These are phyloP conservation scores for Chlamydomonas eustigma DNA, from an alignment of 139 green algal species.

Conservation along the genomic window DNA sequence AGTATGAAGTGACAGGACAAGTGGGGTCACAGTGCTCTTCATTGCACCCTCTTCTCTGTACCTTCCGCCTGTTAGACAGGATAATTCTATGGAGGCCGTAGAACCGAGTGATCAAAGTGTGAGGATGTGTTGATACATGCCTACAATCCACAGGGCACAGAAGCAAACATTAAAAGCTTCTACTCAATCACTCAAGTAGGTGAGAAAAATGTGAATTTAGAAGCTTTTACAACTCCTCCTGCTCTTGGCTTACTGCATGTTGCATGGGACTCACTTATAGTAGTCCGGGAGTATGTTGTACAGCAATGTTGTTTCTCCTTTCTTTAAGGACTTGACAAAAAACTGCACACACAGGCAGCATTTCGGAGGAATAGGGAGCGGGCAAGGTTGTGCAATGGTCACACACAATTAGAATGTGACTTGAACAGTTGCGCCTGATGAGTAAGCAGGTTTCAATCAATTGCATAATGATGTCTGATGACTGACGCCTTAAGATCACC, in stretches of 20 bases:
- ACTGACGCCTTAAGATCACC: slow-evolving; percentile 57
- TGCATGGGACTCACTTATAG: slow-evolving; percentile 13
- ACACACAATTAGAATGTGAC: too few species aligned
- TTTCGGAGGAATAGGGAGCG: background rate
- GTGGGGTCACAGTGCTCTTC: too few species aligned
- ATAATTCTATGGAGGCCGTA: slow-evolving; percentile 79
- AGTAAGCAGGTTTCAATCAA: too few species aligned
- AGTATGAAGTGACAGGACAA: too few species aligned
- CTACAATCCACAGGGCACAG: background rate
- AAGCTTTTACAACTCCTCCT: too few species aligned
- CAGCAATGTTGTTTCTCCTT: slow-evolving; percentile 50
- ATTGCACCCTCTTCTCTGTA: slow-evolving; percentile 7
- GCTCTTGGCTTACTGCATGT: too few species aligned
- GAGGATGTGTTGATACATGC: slow-evolving; percentile 36
- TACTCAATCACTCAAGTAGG: too few species aligned
- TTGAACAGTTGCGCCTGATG: too few species aligned
- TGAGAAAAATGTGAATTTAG: too few species aligned
- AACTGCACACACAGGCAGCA: slow-evolving; percentile 16
- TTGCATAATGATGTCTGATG: too few species aligned
- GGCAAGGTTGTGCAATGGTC: too few species aligned
- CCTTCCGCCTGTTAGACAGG: background rate
- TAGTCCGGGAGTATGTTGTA: slow-evolving; percentile 12
- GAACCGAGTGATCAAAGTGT: slow-evolving; percentile 85
- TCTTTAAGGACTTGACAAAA: slow-evolving; percentile 56
- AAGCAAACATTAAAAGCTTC: too few species aligned